A percentile compares a stretch with the other conserved stretches of the same genome.
Conservation (phyloP, 2,329 filamentous ascomycete genomes). For the Colletotrichum godetiae region DNA sequence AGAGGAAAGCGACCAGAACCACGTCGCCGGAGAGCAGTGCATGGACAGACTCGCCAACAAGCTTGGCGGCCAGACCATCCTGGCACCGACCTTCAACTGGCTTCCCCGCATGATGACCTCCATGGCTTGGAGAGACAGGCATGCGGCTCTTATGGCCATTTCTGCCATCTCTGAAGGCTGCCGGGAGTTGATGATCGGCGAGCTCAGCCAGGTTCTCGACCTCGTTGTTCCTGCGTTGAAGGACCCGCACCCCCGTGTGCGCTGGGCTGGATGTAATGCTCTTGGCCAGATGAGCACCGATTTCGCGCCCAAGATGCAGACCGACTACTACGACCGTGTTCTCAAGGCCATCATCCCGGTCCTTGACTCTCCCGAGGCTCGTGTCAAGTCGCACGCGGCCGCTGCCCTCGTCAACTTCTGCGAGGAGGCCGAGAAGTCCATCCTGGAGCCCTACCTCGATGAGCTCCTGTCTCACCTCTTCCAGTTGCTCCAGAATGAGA, state of each 20-base stretch:
- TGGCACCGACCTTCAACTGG: constrained; percentile 96
- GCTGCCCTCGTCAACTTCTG: constrained; percentile 99
- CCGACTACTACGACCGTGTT: constrained; percentile 89
- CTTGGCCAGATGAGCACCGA: constrained; percentile 99
- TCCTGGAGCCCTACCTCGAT: constrained; percentile 93
- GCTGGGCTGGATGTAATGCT: constrained; percentile 97
- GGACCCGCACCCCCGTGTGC: constrained; percentile 91
- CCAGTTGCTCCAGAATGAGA: constrained; percentile 87
- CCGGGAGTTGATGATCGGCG: constrained; percentile 93
- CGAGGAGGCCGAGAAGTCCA: constrained; percentile 93
- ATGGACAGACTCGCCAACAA: constrained; percentile 99
- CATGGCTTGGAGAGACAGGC: constrained; percentile 91
- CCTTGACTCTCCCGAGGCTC: constrained; percentile 87
- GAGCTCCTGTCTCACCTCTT: constrained; percentile 87
- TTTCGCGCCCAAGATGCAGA: constrained; percentile 97
- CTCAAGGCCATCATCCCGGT: constrained; percentile 94
- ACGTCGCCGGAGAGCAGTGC: constrained; percentile 96
- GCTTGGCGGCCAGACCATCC: constrained; percentile 90
- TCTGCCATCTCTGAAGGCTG: constrained; percentile 98
- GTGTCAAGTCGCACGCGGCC: constrained; percentile 96
- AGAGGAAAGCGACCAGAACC: constrained; percentile 96
- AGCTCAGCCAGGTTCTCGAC: constrained; percentile 92
- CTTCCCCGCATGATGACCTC: constrained; percentile 98
- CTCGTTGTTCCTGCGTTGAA: constrained; percentile 92
- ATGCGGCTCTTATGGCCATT: constrained; percentile 98